Conservation (phyloP, 2,329 filamentous ascomycete genomes). For the Calonectria honghensis region DNA sequence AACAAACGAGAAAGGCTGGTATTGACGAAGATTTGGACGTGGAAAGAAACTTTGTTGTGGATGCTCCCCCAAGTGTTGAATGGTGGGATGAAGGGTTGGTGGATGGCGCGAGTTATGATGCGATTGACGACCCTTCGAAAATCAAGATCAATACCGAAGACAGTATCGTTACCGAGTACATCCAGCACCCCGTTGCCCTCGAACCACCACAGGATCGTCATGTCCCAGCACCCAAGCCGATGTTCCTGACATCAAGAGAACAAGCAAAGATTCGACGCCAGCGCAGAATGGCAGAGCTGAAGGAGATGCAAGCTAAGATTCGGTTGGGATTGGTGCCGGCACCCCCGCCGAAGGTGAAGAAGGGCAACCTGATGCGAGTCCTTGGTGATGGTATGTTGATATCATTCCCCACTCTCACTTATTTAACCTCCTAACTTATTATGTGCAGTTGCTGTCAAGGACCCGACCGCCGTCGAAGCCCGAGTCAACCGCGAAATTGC, state of each 20-base stretch:
- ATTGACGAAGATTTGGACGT: constrained; percentile 93
- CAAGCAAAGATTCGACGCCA: constrained; percentile 93
- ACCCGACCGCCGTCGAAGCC: constrained; percentile 97
- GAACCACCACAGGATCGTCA: constrained; percentile 94
- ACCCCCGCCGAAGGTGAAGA: constrained; percentile 96
- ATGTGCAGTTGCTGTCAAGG: constrained; percentile 80
- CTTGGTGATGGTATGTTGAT: constrained; percentile 82
- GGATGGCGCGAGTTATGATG: constrained; percentile 83
- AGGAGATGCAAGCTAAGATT: constrained; percentile 98
- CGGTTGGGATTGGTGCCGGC: constrained; percentile 91
- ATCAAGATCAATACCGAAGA: constrained; percentile 87
- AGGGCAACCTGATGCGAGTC: constrained; percentile 97
- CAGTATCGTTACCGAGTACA: constrained; percentile 90
- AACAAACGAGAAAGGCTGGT: constrained; percentile 89
- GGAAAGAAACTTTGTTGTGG: constrained; percentile 91
- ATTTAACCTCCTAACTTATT: constrained; percentile 46
- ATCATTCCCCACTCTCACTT: background rate
- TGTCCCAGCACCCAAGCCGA: constrained; percentile 85
- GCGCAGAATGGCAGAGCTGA: constrained; percentile 92
- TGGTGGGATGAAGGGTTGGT: constrained; percentile 98
- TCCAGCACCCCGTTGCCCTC: constrained; percentile 94
- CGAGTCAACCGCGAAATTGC: constrained; percentile 95
- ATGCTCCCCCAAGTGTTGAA: constrained; percentile 89
- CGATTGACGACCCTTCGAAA: constrained; percentile 77
- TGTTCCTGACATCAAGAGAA: constrained; percentile 94